Evolutionary conservation across 208 protist species (phyloP).

Genomic region (Acanthamoeba triangularis): DNA sequence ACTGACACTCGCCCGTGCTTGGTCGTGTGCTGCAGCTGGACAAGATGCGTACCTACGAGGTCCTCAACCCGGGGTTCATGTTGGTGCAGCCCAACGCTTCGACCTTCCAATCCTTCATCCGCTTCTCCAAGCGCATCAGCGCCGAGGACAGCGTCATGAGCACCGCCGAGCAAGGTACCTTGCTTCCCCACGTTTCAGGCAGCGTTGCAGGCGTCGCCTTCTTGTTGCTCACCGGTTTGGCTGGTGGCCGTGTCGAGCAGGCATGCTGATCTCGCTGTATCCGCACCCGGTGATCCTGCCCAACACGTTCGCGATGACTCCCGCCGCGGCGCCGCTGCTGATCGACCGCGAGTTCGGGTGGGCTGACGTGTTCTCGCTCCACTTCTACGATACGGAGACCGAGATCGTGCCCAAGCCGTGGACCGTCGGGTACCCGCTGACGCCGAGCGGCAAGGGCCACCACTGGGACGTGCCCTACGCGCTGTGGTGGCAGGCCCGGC

Average conservation of each 20-base stretch:
- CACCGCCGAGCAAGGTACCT: constrained; percentile 48
- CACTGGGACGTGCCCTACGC: constrained; percentile 23
- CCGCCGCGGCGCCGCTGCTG: background rate
- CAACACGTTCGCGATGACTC: constrained; percentile 31
- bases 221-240: background rate
- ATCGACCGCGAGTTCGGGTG: background rate
- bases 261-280: constrained; percentile 55
- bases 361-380: constrained; percentile 1
- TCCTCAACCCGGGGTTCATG: constrained; percentile 42
- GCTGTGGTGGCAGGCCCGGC: background rate
- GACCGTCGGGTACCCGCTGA: background rate
- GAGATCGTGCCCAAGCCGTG: constrained; percentile 51
- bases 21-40: background rate
- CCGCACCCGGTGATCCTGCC: constrained; percentile 15
- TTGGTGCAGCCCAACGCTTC: background rate
- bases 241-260: background rate
- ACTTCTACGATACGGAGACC: constrained; percentile 51
- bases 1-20: background rate
- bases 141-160: background rate
- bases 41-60: background rate
- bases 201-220: background rate
- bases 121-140: background rate
- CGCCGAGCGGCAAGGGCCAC: constrained; percentile 32
- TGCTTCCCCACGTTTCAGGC: background rate
- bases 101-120: background rate